phyloP scores from a whole-genome alignment of 1,284 basidiomycete species.

The Malassezia furfur region DNA sequence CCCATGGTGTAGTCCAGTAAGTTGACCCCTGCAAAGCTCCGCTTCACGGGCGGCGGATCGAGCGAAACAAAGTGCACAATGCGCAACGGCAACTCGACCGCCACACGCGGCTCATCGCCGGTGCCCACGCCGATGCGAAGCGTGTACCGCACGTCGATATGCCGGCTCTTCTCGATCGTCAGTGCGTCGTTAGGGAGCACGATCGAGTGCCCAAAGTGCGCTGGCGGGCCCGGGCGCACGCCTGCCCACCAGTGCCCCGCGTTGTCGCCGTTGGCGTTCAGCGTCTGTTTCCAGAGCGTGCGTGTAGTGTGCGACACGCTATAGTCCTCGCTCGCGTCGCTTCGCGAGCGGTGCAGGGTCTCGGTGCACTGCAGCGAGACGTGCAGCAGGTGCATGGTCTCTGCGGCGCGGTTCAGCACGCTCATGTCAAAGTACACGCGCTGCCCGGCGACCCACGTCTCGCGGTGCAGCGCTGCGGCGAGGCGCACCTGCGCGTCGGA shows the following conservation, averaged over 20 bases:
- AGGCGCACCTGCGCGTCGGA: constrained; percentile 60
- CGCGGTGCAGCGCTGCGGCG: constrained; percentile 63
- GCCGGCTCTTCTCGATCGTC: constrained; percentile 62
- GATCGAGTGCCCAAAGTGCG: constrained; percentile 41
- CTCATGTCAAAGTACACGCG: constrained; percentile 63
- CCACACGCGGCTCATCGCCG: constrained; percentile 51
- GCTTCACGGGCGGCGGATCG: constrained; percentile 59
- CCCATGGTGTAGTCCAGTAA: constrained; percentile 4
- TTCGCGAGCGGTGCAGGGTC: constrained; percentile 7
- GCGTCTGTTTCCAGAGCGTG: constrained; percentile 29
- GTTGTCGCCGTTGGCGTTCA: constrained; percentile 21
- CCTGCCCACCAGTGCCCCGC: constrained; percentile 37
- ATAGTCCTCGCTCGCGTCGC: constrained; percentile 21
- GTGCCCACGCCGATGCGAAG: constrained; percentile 64
- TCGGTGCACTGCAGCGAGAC: constrained; percentile 8
- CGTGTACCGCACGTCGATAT: constrained; percentile 70
- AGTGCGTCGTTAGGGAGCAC: constrained; percentile 58
- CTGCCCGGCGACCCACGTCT: constrained; percentile 78
- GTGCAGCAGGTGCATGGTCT: constrained; percentile 4
- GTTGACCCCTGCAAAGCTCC: constrained; percentile 3
- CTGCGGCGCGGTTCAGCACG: constrained; percentile 61
- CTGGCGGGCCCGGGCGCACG: constrained; percentile 26
- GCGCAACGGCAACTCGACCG: constrained; percentile 60
- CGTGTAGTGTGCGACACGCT: constrained; percentile 15
- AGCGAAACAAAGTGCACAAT: constrained; percentile 71